Evolutionary conservation across 2,329 filamentous ascomycete genomes (phyloP), one percentile per base, ranked within the genome.

Genomic region (Allantophomopsis cytisporea): DNA sequence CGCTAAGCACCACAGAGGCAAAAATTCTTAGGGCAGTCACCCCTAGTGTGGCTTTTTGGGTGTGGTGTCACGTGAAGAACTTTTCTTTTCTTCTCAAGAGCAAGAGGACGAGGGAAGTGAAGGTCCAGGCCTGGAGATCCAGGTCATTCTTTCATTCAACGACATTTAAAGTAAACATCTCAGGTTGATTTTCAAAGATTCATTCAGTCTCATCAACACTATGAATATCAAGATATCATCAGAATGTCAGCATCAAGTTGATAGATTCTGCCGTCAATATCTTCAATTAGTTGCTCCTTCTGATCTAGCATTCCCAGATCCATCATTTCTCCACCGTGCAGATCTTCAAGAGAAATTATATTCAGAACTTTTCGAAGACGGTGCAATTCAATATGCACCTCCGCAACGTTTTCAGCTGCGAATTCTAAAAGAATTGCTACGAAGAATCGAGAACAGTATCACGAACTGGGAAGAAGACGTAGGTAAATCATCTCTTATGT

Each of bases 381-480:
- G 68, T 33, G 63, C 60, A 1, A 53, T 76, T 37, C 58, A 63
- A 37, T 69, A 72, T 50, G 62, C 72, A 7, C 82, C 83, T 14
- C 80, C 83, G 7, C 62, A 67, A 15, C 64, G 78, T 38, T 94
- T 94, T 54, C 76, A 78, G 47, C 59, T 81, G 13, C 71, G 76
- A 43, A 71, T 85, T 1, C 60, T 95, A 38, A 94, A 94, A 56
- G 64, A 75, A 45, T 66, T 95, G 28, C 63, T 86, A 11, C 60
- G 66, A 7, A 72, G 66, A 41, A 77, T 94, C 39, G 85, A 94
- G 57, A 62, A 68, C 21, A 73, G 80, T 28, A 85, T 94, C 36
- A 68, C 74, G 41, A 77, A 94, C 57, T 88, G 86, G 59, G 83
- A 94, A 50, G 69, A 84, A 68, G 76, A 94, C 80, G 88, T 94